phyloP scores from a whole-genome alignment of 2,329 filamentous ascomycete genomes.

The Cryoendolithus antarcticus region DNA sequence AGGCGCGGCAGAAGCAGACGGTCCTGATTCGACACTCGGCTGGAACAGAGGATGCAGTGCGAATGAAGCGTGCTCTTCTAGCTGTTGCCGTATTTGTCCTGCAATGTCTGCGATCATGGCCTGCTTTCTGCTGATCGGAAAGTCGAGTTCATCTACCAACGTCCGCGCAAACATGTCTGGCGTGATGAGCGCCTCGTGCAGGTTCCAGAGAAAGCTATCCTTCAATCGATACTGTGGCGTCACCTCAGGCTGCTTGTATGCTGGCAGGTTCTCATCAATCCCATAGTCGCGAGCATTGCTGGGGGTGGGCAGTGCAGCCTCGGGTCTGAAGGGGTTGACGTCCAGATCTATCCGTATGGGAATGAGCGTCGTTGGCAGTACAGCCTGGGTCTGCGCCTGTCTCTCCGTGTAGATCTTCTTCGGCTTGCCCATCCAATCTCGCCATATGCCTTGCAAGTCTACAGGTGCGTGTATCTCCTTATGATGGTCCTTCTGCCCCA shows the following conservation, averaged over 20 bases:
- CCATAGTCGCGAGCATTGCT: conserved; percentile 44
- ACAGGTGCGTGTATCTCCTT: conserved; percentile 72
- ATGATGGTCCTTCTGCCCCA: conserved; percentile 57
- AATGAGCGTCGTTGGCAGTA: conserved; percentile 77
- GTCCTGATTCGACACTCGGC: conserved; percentile 8
- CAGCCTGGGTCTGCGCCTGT: conserved; percentile 53
- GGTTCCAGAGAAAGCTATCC: conserved; percentile 95
- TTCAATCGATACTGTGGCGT: conserved; percentile 80
- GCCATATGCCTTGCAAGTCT: conserved; percentile 78
- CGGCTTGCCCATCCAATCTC: conserved; percentile 84
- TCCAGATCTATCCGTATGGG: conserved; percentile 95
- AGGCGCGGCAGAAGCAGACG: conserved; percentile 12
- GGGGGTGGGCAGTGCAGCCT: conserved; percentile 51
- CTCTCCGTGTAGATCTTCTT: conserved; percentile 41
- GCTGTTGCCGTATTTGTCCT: conserved; percentile 83
- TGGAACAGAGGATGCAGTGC: conserved; percentile 90
- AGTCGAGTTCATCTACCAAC: conserved; percentile 83
- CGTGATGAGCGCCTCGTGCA: conserved; percentile 86
- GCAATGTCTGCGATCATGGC: conserved; percentile 68
- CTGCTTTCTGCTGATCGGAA: conserved; percentile 57
- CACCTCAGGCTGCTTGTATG: conserved; percentile 67
- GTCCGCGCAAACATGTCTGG: conserved; percentile 90
- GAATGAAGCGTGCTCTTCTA: conserved; percentile 92
- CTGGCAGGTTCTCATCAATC: conserved; percentile 60
- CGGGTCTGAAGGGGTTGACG: conserved; percentile 62